Conservation (phyloP, 768 basidiomycete species). For the Leccinum disarticulatum region DNA sequence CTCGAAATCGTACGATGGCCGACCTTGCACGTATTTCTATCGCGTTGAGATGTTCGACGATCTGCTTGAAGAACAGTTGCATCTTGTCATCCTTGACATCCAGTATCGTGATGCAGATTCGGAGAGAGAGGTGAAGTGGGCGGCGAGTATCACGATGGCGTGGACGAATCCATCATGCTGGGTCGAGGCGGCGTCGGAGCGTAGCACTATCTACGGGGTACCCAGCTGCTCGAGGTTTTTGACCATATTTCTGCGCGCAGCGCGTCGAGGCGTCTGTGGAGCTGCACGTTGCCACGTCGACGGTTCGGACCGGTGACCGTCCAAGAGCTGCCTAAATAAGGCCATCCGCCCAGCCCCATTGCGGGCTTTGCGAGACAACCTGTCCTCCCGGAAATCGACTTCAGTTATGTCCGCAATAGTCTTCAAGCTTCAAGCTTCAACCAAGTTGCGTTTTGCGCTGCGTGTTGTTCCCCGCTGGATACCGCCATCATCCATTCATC, state of each 20-base stretch:
- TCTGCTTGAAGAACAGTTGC: slow-evolving; percentile 83
- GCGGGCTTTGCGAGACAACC: no score
- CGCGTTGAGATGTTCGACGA: slow-evolving; percentile 74
- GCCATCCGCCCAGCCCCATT: no score
- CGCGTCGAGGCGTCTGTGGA: slow-evolving; percentile 56
- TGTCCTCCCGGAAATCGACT: no score
- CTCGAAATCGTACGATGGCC: slow-evolving; percentile 4
- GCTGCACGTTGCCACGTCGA: slow-evolving; percentile 50
- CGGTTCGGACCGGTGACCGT: slow-evolving; percentile 20
- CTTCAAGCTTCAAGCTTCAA: no score
- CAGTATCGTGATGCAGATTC: slow-evolving; percentile 52
- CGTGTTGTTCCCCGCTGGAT: no score
- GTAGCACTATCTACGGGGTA: slow-evolving; percentile 26
- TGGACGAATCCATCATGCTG: slow-evolving; percentile 18
- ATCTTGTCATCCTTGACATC: slow-evolving; percentile 73
- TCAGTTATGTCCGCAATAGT: no score
- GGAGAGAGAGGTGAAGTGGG: slow-evolving; percentile 35
- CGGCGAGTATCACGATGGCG: slow-evolving; percentile 25
- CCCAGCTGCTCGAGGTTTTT: slow-evolving; percentile 16
- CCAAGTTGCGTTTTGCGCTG: no score
- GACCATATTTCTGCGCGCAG: slow-evolving; percentile 34
- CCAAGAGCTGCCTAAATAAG: slow-evolving; percentile 33
- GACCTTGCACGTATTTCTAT: slow-evolving; percentile 55
- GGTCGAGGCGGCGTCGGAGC: slow-evolving; percentile 29
- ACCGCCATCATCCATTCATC: no score